A percentile compares a stretch with the other conserved stretches of the same genome.
These are phyloP conservation scores for Fonsecaea multimorphosa DNA, from an alignment of 2,329 filamentous ascomycete genomes.

Conservation along the genomic window DNA sequence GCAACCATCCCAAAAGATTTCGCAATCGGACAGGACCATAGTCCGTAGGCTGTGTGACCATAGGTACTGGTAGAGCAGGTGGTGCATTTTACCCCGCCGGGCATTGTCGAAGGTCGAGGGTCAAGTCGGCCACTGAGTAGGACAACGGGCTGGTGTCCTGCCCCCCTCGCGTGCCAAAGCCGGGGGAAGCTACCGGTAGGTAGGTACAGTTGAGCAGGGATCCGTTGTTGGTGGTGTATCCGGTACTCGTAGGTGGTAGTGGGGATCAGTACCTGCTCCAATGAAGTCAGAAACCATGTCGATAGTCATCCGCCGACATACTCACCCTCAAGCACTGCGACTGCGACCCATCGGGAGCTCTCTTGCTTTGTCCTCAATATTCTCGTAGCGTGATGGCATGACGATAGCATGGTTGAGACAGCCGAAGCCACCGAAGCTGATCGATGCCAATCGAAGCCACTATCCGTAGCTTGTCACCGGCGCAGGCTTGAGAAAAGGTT, in stretches of 20 bases:
- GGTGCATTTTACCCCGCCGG: no score
- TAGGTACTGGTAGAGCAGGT: no score
- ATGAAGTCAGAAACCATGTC: neutral
- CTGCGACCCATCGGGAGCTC: neutral
- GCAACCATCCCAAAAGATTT: neutral
- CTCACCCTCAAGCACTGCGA: neutral
- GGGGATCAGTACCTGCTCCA: neutral
- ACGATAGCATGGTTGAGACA: neutral
- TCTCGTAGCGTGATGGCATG: constrained; percentile 1
- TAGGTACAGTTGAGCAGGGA: no score
- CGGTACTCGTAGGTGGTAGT: no score
- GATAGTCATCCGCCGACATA: neutral
- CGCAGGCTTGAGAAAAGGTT: neutral
- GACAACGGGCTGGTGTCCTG: no score
- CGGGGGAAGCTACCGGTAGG: no score
- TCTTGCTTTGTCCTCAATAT: neutral
- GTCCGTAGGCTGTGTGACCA: neutral
- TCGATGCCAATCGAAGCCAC: constrained; percentile 1
- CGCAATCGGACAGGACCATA: neutral
- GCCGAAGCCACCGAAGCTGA: neutral
- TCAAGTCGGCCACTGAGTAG: no score
- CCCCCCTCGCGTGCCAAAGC: neutral
- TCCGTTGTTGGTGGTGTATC: neutral
- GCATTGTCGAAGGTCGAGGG: no score
- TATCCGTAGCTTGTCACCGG: neutral